Percentiles rank a stretch among this genome's conserved stretches.
phyloP scores from a whole-genome alignment of 768 basidiomycete genomes.

The Mycena haematopus region DNA sequence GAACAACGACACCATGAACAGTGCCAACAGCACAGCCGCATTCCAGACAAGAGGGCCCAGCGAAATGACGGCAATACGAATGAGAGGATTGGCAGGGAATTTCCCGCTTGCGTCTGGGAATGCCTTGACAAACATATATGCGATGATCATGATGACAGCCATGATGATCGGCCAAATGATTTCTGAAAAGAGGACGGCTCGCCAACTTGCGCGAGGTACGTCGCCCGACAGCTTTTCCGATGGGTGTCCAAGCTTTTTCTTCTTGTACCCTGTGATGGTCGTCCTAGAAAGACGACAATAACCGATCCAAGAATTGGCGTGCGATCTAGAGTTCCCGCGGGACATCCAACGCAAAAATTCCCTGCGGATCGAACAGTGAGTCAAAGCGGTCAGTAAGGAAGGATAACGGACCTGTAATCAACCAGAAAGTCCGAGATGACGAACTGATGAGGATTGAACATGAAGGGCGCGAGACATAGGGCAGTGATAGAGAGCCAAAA shows the following conservation, averaged over 20 bases:
- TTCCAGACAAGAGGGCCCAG: slow-evolving; percentile 97
- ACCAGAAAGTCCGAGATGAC: slow-evolving; percentile 96
- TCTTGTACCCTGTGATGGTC: slow-evolving; percentile 99
- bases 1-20: slow-evolving; percentile 92
- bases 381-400: not conserved
- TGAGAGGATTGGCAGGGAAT: slow-evolving; percentile 80
- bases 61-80: slow-evolving; percentile 92
- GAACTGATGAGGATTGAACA: slow-evolving; percentile 99
- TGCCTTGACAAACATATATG: slow-evolving; percentile 92
- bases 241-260: slow-evolving; percentile 94
- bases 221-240: slow-evolving; percentile 97
- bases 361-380: slow-evolving; percentile 46
- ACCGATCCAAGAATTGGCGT: slow-evolving; percentile 98
- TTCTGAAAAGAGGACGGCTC: slow-evolving; percentile 87
- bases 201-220: slow-evolving; percentile 92
- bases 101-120: slow-evolving; percentile 70
- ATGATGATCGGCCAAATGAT: slow-evolving; percentile 85
- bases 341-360: slow-evolving; percentile 99
- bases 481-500: slow-evolving; percentile 97
- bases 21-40: slow-evolving; percentile 80
- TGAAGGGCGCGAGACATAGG: slow-evolving; percentile 93
- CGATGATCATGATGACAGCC: slow-evolving; percentile 86
- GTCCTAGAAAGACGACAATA: slow-evolving; percentile 98
- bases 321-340: slow-evolving; percentile 95
- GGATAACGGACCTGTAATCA: slow-evolving; percentile 76